Percentiles rank a stretch among this genome's conserved stretches.
Conservation (phyloP, 2,329 filamentous ascomycete species). For the Rhytidhysteron rufulum region DNA sequence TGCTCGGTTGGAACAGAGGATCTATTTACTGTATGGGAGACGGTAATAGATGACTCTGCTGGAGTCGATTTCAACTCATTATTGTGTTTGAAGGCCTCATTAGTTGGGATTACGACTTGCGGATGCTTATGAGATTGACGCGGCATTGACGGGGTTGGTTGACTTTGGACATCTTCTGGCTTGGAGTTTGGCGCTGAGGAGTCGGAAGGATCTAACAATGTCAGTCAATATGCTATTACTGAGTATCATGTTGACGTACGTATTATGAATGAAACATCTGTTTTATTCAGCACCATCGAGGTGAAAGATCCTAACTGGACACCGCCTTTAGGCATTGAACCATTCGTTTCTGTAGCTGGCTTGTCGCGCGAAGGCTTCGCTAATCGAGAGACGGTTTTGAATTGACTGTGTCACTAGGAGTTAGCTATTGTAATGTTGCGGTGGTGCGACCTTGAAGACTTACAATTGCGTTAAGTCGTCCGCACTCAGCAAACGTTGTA, state of each 20-base stretch:
- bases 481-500: conserved; percentile 69
- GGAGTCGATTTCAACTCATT: too few relatives aligned
- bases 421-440: not conserved
- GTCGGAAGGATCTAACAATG: not conserved
- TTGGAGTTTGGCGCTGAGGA: not conserved
- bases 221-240: not conserved
- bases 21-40: too few relatives aligned
- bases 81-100: conserved; percentile 1
- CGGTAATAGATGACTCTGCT: too few relatives aligned
- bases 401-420: conserved; percentile 19
- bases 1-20: too few relatives aligned
- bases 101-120: not conserved
- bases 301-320: conserved; percentile 50
- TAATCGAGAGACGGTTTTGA: conserved; percentile 28
- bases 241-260: conserved; percentile 14
- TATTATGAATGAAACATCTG: conserved; percentile 34
- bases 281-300: conserved; percentile 48
- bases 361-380: conserved; percentile 24
- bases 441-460: conserved; percentile 2
- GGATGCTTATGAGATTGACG: not conserved
- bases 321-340: conserved; percentile 16
- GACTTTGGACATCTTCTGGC: not conserved
- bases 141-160: too few relatives aligned
- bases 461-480: conserved; percentile 69
- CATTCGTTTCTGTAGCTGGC: conserved; percentile 8